A percentile compares a stretch with the other conserved stretches of the same genome.
phyloP scores from a whole-genome alignment of 495 filamentous ascomycete species.

The Tuber borchii region DNA sequence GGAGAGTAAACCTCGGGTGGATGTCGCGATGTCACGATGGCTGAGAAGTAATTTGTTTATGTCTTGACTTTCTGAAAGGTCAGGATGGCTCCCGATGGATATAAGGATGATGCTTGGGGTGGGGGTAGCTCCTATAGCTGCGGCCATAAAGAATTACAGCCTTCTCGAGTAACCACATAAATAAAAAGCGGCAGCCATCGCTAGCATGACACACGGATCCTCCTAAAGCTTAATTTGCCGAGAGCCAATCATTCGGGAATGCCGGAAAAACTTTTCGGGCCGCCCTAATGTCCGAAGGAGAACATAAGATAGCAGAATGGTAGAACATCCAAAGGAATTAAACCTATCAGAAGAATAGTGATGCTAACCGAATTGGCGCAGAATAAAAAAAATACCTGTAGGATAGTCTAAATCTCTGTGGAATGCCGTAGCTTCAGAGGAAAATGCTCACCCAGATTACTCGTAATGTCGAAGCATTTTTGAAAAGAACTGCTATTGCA shows the following conservation, averaged over 20 bases:
- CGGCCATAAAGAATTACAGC: not conserved
- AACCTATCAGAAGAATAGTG: not conserved
- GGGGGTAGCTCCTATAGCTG: not conserved
- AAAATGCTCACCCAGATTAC: not conserved
- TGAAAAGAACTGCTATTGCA: too few species aligned
- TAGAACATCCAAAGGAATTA: not conserved
- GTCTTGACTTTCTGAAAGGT: not conserved
- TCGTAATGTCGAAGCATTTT: too few species aligned
- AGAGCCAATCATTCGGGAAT: not conserved
- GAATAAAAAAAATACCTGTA: not conserved
- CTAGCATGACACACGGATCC: not conserved
- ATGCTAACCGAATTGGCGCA: not conserved
- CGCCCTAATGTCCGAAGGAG: too few species aligned
- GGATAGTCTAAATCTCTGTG: not conserved
- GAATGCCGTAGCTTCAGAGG: not conserved
- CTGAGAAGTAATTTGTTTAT: not conserved
- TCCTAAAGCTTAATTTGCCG: not conserved
- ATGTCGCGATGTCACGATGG: not conserved
- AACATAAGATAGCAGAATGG: not conserved
- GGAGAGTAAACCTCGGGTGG: not conserved
- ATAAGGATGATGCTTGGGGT: too few species aligned
- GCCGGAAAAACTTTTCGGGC: not conserved
- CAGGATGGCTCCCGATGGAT: too few species aligned
- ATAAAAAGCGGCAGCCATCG: not conserved
- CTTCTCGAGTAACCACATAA: not conserved